phyloP scores from a whole-genome alignment of 1,284 basidiomycete species.

The Apiotrichum mycotoxinovorans region DNA sequence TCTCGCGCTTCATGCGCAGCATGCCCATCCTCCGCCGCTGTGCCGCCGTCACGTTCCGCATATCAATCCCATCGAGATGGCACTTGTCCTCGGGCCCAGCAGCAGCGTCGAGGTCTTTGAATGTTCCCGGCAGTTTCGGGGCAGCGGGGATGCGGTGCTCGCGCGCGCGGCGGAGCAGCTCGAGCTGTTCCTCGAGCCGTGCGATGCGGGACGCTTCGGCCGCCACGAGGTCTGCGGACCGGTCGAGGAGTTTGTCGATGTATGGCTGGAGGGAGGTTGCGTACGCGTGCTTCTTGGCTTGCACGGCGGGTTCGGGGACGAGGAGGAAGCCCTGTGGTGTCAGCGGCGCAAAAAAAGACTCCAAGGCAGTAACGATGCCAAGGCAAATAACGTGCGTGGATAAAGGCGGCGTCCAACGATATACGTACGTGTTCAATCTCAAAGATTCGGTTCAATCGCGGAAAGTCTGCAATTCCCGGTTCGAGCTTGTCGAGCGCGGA shows the following conservation, averaged over 20 bases:
- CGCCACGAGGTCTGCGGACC: conserved; percentile 32
- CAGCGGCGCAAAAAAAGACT: not conserved
- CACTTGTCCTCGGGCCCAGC: not conserved
- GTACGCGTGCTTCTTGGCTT: conserved; percentile 36
- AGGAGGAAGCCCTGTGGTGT: conserved; percentile 42
- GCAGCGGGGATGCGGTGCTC: not conserved
- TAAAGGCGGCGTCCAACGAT: no score
- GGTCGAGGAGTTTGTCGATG: conserved; percentile 41
- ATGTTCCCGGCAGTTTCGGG: conserved; percentile 2
- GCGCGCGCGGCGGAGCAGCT: not conserved
- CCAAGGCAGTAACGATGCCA: no score
- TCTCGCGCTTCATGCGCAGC: conserved; percentile 40
- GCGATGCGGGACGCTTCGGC: conserved; percentile 25
- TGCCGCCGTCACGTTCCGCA: conserved; percentile 32
- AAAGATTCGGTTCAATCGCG: conserved; percentile 40
- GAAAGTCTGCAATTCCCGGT: conserved; percentile 41
- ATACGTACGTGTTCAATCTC: conserved; percentile 41
- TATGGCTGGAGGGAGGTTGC: conserved; percentile 42
- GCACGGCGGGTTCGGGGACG: conserved; percentile 40
- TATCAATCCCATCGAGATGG: conserved; percentile 32
- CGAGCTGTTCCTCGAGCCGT: conserved; percentile 19
- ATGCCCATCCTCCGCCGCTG: conserved; percentile 42
- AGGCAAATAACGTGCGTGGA: no score
- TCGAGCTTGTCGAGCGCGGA: conserved; percentile 26
- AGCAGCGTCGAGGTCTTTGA: conserved; percentile 9